A percentile compares a stretch with the other conserved stretches of the same genome.
Conservation (phyloP, 2,329 filamentous ascomycete species). For the Beauveria sp. region DNA sequence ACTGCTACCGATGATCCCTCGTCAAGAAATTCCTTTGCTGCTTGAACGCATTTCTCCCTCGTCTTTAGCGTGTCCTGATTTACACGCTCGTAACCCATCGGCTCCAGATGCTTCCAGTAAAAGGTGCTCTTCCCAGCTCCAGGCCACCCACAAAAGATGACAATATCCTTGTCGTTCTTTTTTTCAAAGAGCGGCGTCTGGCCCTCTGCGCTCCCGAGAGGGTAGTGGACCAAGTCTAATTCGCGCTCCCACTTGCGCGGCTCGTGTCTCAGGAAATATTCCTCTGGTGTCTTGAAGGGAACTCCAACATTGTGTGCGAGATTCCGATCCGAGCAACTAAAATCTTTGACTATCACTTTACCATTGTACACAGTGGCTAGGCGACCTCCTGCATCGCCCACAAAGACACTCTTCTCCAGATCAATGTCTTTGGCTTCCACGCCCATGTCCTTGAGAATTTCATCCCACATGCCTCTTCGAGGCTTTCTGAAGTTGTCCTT, state of each 20-base stretch:
- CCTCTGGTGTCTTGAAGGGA: conserved; percentile 77
- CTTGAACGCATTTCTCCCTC: conserved; percentile 62
- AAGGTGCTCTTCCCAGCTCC: conserved; percentile 90
- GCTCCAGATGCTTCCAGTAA: conserved; percentile 70
- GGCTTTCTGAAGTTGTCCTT: conserved; percentile 84
- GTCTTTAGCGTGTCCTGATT: conserved; percentile 88
- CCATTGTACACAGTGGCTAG: conserved; percentile 28
- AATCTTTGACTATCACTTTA: conserved; percentile 40
- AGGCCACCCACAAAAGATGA: conserved; percentile 83
- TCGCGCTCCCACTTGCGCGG: conserved; percentile 57
- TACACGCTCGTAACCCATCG: conserved; percentile 71
- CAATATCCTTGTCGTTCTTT: conserved; percentile 60
- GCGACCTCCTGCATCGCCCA: conserved; percentile 76
- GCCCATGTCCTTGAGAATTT: conserved; percentile 50
- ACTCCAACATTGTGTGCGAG: conserved; percentile 82
- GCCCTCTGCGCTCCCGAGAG: conserved; percentile 26
- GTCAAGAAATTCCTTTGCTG: conserved; percentile 57
- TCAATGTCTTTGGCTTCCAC: conserved; percentile 56
- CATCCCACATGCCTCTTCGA: conserved; percentile 78
- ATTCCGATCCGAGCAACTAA: conserved; percentile 63
- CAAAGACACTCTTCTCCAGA: conserved; percentile 65
- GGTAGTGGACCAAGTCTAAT: conserved; percentile 62
- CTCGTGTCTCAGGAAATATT: conserved; percentile 70
- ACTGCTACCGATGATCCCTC: conserved; percentile 65
- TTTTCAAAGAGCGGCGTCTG: conserved; percentile 44